phyloP scores from a whole-genome alignment of 2,329 filamentous ascomycete species.

The Neonectria faginata region DNA sequence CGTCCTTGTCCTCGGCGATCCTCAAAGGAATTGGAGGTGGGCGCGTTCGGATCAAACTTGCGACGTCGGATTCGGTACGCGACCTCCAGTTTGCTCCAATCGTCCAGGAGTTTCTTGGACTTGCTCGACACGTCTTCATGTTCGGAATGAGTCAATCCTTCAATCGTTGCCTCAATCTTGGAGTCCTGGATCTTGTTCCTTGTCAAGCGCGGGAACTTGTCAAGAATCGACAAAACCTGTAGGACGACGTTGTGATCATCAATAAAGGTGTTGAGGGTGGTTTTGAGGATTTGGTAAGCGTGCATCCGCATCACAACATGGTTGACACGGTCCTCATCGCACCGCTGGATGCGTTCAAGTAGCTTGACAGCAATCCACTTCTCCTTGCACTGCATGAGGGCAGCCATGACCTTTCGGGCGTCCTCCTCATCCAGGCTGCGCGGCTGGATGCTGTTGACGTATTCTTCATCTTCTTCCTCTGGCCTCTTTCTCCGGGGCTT shows the following conservation, averaged over 20 bases:
- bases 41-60: constrained; percentile 79
- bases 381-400: constrained; percentile 97
- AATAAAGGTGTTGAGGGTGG: constrained; percentile 83
- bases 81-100: constrained; percentile 90
- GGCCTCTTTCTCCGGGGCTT: constrained; percentile 93
- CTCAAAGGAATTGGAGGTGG: constrained; percentile 68
- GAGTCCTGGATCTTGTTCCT: constrained; percentile 98
- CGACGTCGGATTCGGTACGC: constrained; percentile 94
- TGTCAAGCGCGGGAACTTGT: constrained; percentile 89
- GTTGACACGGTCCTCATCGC: constrained; percentile 86
- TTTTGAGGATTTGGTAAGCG: constrained; percentile 94
- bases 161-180: constrained; percentile 87
- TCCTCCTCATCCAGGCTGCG: constrained; percentile 83
- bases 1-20: constrained; percentile 67
- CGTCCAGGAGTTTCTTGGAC: constrained; percentile 77
- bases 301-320: constrained; percentile 95
- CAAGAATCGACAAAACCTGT: constrained; percentile 89
- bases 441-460: constrained; percentile 88
- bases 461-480: constrained; percentile 93
- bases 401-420: constrained; percentile 94
- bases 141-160: constrained; percentile 73
- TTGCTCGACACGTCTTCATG: constrained; percentile 81
- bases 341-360: constrained; percentile 86
- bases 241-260: constrained; percentile 91
- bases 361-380: constrained; percentile 99